Evolutionary conservation across 2,329 filamentous ascomycete genomes (phyloP).

Genomic region (Periconia sp.): DNA sequence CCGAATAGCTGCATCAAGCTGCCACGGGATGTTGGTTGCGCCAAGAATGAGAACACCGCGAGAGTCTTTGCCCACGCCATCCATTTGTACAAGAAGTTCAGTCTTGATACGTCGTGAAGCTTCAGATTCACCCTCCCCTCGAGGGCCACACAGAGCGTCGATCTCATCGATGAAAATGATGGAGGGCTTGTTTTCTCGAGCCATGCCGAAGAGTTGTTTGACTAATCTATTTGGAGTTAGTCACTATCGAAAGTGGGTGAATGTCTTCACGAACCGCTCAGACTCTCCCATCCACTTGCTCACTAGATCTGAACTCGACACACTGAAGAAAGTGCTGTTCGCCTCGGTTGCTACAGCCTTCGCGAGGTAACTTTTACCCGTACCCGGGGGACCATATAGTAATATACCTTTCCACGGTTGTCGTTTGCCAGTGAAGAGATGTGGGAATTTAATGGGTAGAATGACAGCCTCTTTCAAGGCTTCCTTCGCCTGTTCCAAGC

Average conservation of each 20-base stretch:
- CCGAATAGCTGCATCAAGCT: conserved; percentile 92
- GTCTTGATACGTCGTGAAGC: conserved; percentile 98
- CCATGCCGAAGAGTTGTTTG: conserved; percentile 96
- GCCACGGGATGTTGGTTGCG: conserved; percentile 98
- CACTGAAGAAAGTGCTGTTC: conserved; percentile 98
- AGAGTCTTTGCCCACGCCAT: conserved; percentile 94
- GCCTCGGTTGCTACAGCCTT: conserved; percentile 98
- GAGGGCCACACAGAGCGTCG: conserved; percentile 90
- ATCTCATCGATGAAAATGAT: conserved; percentile 99
- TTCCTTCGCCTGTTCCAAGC: conserved; percentile 91
- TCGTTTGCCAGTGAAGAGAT: conserved; percentile 91
- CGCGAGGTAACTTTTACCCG: conserved; percentile 95
- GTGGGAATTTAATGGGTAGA: conserved; percentile 96
- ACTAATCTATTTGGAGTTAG: conserved; percentile 66
- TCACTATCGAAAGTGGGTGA: neutral
- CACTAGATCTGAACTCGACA: conserved; percentile 94
- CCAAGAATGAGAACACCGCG: conserved; percentile 92
- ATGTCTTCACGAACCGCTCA: conserved; percentile 69
- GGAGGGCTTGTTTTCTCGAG: conserved; percentile 93
- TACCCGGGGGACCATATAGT: conserved; percentile 93
- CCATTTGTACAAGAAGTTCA: conserved; percentile 97
- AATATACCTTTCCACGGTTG: conserved; percentile 98
- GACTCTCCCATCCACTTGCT: conserved; percentile 99
- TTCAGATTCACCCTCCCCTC: conserved; percentile 94
- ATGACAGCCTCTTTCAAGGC: conserved; percentile 97